Evolutionary conservation across 2,329 filamentous ascomycete species (phyloP), one percentile per base, ranked within the genome.

Genomic region (Fusarium sp.): DNA sequence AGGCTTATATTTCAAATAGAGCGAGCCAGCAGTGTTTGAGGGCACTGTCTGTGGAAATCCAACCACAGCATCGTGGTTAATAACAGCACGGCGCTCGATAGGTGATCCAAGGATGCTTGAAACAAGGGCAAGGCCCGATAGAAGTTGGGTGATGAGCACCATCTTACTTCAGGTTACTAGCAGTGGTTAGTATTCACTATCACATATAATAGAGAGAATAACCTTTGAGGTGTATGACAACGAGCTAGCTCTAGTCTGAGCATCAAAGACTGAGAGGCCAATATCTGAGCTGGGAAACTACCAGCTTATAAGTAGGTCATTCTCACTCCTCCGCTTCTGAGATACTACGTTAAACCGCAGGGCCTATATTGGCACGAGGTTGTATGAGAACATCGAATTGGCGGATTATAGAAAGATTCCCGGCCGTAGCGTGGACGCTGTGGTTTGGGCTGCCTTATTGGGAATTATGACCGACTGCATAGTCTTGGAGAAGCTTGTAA

Each of bases 1-100:
- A 14, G 80, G 80, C 70, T 80, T 79, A 71, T 78, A 80, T 70
- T 79, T 80, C n/a, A 78, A 72, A 53, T 79, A 80, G 32, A 78
- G 60, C 27, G 62, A 58, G 27, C 80, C 79, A 38, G 73, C 66
- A 11, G 70, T 72, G 55, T 70, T 75, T 18, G 72, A 67, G 10
- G 80, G 80, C 35, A 80, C 75, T 13, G 77, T 69, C 70, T 81
- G 68, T 9, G 73, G 46, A 42, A 81, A 80, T 3, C 78, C 78
- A 41, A 79, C 75, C 14, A 81, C 75, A n/a, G 75, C 76, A 56
- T 79, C 74, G 37, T 80, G 78, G 53, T 20, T 46, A 52, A 80
- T 79, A 54, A 80, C 74, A 37, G 66, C 71, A 33, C 78, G 78
- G 37, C 72, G 69, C 58, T 71, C 64, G 41, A 80, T 37, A 7